Conservation (phyloP, 108 stramenopile species). For the Chaetoceros muelleri region DNA sequence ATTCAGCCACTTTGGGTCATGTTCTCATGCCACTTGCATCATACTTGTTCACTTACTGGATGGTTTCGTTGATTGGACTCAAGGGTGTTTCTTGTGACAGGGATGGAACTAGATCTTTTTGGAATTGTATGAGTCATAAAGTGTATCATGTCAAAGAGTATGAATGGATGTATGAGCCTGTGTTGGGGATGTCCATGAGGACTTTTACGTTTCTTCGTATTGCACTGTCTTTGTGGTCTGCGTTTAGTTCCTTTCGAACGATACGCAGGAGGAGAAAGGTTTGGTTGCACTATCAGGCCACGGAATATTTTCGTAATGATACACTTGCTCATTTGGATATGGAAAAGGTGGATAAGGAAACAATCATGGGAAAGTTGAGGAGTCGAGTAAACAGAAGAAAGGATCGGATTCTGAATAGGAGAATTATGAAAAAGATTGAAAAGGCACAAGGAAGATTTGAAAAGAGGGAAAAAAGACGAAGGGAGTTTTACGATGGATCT, state of each 20-base stretch:
- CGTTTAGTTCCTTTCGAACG: slow-evolving; percentile 49
- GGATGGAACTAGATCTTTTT: background rate
- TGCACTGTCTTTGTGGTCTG: slow-evolving; percentile 7
- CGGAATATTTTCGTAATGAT: slow-evolving; percentile 13
- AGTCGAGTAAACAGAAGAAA: slow-evolving; percentile 16
- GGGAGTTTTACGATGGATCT: background rate
- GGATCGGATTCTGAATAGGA: slow-evolving; percentile 25
- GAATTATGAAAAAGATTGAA: slow-evolving; percentile 9
- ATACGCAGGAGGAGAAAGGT: slow-evolving; percentile 57
- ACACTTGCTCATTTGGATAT: background rate
- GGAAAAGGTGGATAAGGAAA: slow-evolving; percentile 37
- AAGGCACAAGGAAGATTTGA: slow-evolving; percentile 46
- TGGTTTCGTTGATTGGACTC: slow-evolving; percentile 25
- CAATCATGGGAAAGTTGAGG: slow-evolving; percentile 14
- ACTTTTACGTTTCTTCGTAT: slow-evolving; percentile 21
- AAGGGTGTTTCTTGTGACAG: slow-evolving; percentile 14
- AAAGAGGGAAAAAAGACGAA: slow-evolving; percentile 19
- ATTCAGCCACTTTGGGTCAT: slow-evolving; percentile 52
- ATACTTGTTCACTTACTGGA: slow-evolving; percentile 31
- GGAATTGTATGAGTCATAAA: background rate
- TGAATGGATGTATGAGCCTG: background rate
- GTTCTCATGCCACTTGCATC: slow-evolving; percentile 37
- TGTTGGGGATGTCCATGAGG: slow-evolving; percentile 25
- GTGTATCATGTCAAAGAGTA: slow-evolving; percentile 2
- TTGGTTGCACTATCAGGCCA: slow-evolving; percentile 52